Evolutionary conservation across 805 yeast genomes (phyloP), one percentile per base, ranked within the genome.

Genomic region (Pichia exigua): DNA sequence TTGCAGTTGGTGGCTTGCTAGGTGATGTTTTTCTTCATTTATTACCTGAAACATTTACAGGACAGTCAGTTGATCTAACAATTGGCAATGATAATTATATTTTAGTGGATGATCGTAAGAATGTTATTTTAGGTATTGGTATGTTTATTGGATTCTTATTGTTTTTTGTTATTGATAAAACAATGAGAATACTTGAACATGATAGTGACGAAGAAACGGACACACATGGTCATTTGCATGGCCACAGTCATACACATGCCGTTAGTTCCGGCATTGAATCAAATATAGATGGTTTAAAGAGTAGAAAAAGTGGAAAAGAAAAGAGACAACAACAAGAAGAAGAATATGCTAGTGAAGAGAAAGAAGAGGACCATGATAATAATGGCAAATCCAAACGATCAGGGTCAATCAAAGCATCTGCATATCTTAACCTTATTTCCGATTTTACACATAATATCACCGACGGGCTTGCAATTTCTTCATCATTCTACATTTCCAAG

Each of bases 21-120:
- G 92, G 92, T 44, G 92, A 85, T 62, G 81, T 85, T 1, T 83
- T 86, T 55, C 63, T 85, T 44, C 94, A 86, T 64, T 61, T 86
- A 53, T 65, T 86, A 45, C 94, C 94, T 3, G 86, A 83, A 59
- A 77, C 82, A 1, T 83, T 81, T 57, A 68, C 76, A 10, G 82
- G 83, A 13, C 81, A 79, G 52, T 67, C 71, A 1, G 59, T 68
- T 44, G 77, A 70, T 46, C 71, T 71, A 49, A 69, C 62, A 18
- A 50, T 49, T 21, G 50, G 48, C 8, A 46, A 32, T 3, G 26
- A 30, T 4, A 39, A n/a, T 20, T 54, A 54, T 27, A 75, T 79
- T 3, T 61, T 77, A 27, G 78, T 78, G 48, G 82, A 78, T 58
- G 81, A 73, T 49, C 70, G 68, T 50, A 67, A 81, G 55, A 76